Percentiles rank a stretch among this genome's conserved stretches.
Evolutionary conservation across 495 filamentous ascomycete species (phyloP).

Genomic region (Penicillium silybi): DNA sequence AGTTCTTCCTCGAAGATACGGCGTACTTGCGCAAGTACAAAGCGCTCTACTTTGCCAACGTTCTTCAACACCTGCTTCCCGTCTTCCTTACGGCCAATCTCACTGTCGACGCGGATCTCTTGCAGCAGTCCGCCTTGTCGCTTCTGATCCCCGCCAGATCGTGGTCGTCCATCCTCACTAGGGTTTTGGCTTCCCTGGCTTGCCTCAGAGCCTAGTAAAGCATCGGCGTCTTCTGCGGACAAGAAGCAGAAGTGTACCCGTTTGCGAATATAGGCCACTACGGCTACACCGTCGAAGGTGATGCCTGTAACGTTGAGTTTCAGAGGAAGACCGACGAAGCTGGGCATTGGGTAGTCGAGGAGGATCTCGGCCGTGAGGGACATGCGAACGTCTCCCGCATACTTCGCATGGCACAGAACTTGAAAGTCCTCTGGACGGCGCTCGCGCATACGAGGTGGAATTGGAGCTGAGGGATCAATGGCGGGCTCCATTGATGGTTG

Average conservation of each 20-base stretch:
- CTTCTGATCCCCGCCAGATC: constrained; percentile 29
- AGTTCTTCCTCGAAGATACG: constrained; percentile 98
- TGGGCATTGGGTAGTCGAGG: constrained; percentile 96
- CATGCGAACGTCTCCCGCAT: constrained; percentile 77
- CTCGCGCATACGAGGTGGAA: constrained; percentile 39
- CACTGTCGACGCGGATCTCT: constrained; percentile 93
- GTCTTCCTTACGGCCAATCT: constrained; percentile 87
- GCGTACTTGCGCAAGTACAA: constrained; percentile 93
- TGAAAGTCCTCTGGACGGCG: constrained; percentile 65
- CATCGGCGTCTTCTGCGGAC: constrained; percentile 78
- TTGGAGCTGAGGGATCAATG: constrained; percentile 28
- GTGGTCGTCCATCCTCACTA: constrained; percentile 18
- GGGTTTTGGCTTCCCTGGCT: constrained; percentile 29
- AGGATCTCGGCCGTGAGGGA: constrained; percentile 90
- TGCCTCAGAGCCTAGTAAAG: constrained; percentile 53
- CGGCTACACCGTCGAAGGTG: constrained; percentile 89
- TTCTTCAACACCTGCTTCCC: constrained; percentile 95
- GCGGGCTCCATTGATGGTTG: constrained; percentile 25
- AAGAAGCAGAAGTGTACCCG: constrained; percentile 85
- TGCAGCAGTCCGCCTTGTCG: constrained; percentile 72
- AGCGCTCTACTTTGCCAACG: constrained; percentile 96
- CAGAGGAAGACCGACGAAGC: constrained; percentile 88
- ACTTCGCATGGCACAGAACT: constrained; percentile 82
- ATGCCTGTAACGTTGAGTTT: constrained; percentile 90
- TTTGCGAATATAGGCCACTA: constrained; percentile 83